Percentiles rank a stretch among this genome's conserved stretches.
phyloP scores from a whole-genome alignment of 306 rosid species.

The Erythrophleum fordii region DNA sequence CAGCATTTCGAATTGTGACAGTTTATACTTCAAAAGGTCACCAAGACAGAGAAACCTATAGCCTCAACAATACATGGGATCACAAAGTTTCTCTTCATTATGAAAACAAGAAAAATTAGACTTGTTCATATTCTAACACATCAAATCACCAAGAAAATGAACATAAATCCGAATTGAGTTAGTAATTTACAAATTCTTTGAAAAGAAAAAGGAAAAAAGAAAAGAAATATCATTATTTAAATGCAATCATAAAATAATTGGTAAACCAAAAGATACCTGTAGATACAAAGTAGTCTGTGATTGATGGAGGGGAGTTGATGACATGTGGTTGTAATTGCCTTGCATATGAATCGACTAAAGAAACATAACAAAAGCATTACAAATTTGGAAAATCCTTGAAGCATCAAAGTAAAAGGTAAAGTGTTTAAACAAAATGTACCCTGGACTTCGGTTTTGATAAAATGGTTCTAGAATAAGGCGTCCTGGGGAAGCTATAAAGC shows the following conservation, averaged over 20 bases:
- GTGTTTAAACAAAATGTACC: slow-evolving; percentile 49
- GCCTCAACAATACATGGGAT: not conserved
- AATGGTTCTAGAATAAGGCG: slow-evolving; percentile 89
- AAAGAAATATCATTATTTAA: slow-evolving; percentile 12
- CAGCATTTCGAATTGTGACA: not conserved
- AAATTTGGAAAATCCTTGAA: slow-evolving; percentile 15
- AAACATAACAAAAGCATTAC: slow-evolving; percentile 15
- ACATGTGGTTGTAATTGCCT: slow-evolving; percentile 47
- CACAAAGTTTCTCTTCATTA: not conserved
- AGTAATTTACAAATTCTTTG: not conserved
- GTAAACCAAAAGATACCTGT: slow-evolving; percentile 54
- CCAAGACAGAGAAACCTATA: not conserved
- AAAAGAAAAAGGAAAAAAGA: not conserved
- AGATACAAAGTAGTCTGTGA: slow-evolving; percentile 51
- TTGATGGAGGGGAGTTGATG: slow-evolving; percentile 55
- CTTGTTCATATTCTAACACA: slow-evolving; percentile 7
- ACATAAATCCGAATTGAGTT: not conserved
- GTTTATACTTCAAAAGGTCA: not conserved
- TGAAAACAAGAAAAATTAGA: slow-evolving; percentile 16
- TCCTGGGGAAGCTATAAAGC: slow-evolving; percentile 71
- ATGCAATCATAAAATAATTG: slow-evolving; percentile 27
- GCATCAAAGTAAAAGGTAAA: slow-evolving; percentile 29
- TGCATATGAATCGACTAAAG: slow-evolving; percentile 55
- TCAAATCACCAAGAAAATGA: slow-evolving; percentile 7
- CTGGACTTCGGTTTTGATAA: slow-evolving; percentile 74